Base-by-base conservation (phyloP, 2,329 filamentous ascomycete species). In the Colletotrichum sp. region DNA sequence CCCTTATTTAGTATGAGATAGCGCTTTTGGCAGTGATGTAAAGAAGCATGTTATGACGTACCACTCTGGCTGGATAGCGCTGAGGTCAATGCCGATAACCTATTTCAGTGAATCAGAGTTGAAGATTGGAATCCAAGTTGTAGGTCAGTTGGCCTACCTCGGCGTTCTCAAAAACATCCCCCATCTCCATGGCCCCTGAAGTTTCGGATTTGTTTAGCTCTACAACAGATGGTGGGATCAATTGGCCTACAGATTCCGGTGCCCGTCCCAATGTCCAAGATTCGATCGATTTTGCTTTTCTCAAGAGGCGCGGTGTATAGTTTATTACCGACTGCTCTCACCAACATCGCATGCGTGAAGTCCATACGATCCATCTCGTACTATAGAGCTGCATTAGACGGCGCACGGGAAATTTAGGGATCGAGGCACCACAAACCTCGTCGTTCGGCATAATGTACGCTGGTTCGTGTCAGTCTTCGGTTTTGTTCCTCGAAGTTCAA, bases 241-340 rank as follows among this genome's bases (percentile, higher is more conserved):
- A n/a, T 10, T n/a, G 8, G 12, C 16, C 9, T 52, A 55, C 64
- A 67, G 12, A 55, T 67, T 8, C 64, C 92, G 1, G 90, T 92
- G 18, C 92, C 92, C 9, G 90, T 92, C 60, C 91, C 90, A 10
- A 92, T 84, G 78, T 92, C 90, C 16, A 92, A 84, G 21, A 92
- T 88, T n/a, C 85, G 85, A 1, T 63, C 21, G 1, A 64, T 7
- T 67, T 70, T 77, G 5, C 44, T 36, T 15, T 62, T 64, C 10
- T 63, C 28, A 3, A 77, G 39, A 2, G 75, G 75, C 2, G 75
- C 71, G 1, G 28, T 57, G 26, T n/a, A 67, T 3, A 77, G 26
- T 18, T 7, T 36, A 66, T 52, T 49, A 1, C 71, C 71, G 4
- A 77, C 44, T 3, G 55, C 59, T 30, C 34, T 65, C 2, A 67